Conservation (phyloP, 768 basidiomycete species). For the Termitomyces sp. region DNA sequence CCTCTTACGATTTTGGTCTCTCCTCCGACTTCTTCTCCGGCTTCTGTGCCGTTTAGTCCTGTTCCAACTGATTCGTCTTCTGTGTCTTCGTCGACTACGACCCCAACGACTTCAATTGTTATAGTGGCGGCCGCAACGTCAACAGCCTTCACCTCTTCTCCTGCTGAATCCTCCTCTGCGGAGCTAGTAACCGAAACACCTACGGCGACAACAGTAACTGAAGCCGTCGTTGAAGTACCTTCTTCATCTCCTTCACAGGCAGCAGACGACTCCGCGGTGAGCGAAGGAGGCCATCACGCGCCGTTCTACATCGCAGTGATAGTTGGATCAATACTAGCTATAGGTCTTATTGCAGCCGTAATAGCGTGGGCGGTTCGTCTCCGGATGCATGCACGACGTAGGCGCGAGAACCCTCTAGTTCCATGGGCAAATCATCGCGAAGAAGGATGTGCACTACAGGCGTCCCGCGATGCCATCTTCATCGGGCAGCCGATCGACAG, state of each 20-base stretch:
- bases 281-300: slow-evolving; percentile 22
- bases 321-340: slow-evolving; percentile 42
- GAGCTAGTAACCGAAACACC: not conserved
- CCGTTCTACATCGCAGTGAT: slow-evolving; percentile 49
- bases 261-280: not conserved
- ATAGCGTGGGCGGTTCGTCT: slow-evolving; percentile 47
- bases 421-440: slow-evolving; percentile 29
- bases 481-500: slow-evolving; percentile 14
- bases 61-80: not conserved
- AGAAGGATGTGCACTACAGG: slow-evolving; percentile 21
- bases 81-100: not conserved
- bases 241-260: slow-evolving; percentile 8
- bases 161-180: not conserved
- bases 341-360: slow-evolving; percentile 44
- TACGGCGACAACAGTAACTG: slow-evolving; percentile 2
- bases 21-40: slow-evolving; percentile 1
- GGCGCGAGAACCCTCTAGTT: slow-evolving; percentile 29
- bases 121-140: not conserved
- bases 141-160: not conserved
- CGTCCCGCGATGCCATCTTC: slow-evolving; percentile 15
- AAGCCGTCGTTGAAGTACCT: not conserved
- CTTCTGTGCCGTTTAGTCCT: not conserved
- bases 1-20: not conserved
- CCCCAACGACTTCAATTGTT: not conserved
- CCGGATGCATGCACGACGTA: slow-evolving; percentile 30